These are phyloP conservation scores for Quercus dentata DNA, from an alignment of 306 rosid genomes.

Conservation along the genomic window DNA sequence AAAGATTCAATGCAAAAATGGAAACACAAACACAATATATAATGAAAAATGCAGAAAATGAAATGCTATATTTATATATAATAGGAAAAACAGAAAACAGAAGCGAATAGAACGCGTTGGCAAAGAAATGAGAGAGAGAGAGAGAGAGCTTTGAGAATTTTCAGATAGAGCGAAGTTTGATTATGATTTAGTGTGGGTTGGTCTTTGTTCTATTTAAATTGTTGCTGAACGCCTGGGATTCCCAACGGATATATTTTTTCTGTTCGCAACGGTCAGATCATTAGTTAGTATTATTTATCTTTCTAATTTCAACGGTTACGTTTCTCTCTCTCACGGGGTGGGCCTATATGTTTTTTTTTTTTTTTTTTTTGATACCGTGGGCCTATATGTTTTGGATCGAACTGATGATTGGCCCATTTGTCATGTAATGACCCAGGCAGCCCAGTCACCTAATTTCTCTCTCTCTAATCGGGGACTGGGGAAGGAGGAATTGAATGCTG, in stretches of 20 bases:
- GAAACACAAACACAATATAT: not conserved
- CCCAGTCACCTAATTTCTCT: no score
- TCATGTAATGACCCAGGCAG: not conserved
- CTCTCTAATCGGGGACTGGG: no score
- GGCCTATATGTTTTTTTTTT: not conserved
- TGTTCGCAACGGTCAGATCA: not conserved
- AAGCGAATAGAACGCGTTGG: not conserved
- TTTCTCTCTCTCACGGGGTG: not conserved
- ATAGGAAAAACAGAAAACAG: not conserved
- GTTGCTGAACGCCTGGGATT: not conserved
- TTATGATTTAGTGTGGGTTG: not conserved
- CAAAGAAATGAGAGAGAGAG: not conserved
- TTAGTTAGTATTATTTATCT: not conserved
- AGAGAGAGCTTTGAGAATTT: not conserved
- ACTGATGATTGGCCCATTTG: not conserved
- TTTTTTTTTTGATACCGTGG: not conserved
- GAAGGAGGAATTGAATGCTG: no score
- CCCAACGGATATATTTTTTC: not conserved
- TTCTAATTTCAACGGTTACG: not conserved
- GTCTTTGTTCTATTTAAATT: not conserved
- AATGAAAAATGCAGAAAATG: not conserved
- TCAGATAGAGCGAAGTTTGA: not conserved
- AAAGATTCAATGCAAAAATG: not conserved
- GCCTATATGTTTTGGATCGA: not conserved
- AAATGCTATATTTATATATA: not conserved